phyloP scores from a whole-genome alignment of 1,139 yeast genomes.

The Candida sp. region DNA sequence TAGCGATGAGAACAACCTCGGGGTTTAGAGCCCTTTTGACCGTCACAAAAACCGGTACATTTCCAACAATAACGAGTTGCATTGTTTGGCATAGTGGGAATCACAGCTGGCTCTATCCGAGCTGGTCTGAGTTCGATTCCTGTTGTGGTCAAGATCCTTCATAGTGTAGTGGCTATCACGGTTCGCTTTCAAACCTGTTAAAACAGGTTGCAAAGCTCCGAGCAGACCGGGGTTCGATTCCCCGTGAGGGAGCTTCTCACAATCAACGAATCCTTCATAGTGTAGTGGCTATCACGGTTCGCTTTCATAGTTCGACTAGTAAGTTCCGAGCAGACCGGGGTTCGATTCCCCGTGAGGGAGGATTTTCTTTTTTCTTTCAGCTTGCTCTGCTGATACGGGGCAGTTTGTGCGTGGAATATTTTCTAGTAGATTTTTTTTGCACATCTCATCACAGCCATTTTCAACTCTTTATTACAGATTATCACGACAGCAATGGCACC shows the following conservation, averaged over 20 bases:
- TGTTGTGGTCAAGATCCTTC: constrained; percentile 1
- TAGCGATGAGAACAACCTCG: too few relatives aligned
- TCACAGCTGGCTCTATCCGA: constrained; percentile 9
- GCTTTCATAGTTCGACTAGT: constrained; percentile 1
- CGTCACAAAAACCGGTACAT: too few relatives aligned
- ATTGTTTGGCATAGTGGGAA: background rate
- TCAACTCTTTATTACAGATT: background rate
- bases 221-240: constrained; percentile 11
- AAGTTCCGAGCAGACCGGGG: constrained; percentile 10
- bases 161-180: constrained; percentile 10
- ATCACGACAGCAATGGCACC: constrained; percentile 46
- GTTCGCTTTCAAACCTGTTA: constrained; percentile 7
- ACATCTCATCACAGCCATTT: constrained; percentile 2
- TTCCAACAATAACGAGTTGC: too few relatives aligned
- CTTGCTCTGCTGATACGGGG: too few relatives aligned
- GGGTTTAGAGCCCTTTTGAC: too few relatives aligned
- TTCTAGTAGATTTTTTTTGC: constrained; percentile 1
- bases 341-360: constrained; percentile 10
- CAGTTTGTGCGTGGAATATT: too few relatives aligned
- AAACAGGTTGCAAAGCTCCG: constrained; percentile 1
- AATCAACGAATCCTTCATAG: constrained; percentile 2
- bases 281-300: constrained; percentile 10
- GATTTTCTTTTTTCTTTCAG: constrained; percentile 5
- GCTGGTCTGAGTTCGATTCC: constrained; percentile 9
- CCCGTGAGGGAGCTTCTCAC: constrained; percentile 6